These are phyloP conservation scores for Calonectria leucothoes DNA, from an alignment of 2,329 filamentous ascomycete genomes.

Conservation along the genomic window DNA sequence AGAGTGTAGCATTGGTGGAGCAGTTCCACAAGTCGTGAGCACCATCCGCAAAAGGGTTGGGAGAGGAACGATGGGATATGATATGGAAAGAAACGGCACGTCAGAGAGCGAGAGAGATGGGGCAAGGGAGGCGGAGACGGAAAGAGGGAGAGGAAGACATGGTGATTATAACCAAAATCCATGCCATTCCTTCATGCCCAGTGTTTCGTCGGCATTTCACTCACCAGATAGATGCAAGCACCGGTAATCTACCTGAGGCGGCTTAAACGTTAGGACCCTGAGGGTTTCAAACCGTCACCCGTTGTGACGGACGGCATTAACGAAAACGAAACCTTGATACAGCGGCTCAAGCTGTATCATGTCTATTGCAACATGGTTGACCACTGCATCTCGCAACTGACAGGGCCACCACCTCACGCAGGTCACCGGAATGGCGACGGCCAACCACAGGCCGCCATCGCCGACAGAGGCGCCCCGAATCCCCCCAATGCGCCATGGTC, in stretches of 20 bases:
- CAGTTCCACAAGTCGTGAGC: constrained; percentile 4
- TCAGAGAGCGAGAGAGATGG: neutral
- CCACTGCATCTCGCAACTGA: constrained; percentile 5
- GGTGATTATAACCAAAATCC: neutral
- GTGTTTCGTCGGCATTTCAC: neutral
- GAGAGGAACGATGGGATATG: neutral
- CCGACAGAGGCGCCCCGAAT: constrained; percentile 15
- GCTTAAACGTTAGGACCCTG: constrained; percentile 6
- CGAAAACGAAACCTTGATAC: constrained; percentile 8
- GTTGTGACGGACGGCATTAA: constrained; percentile 1
- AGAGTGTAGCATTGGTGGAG: neutral
- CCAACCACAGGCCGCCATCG: constrained; percentile 22
- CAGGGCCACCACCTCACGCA: constrained; percentile 23
- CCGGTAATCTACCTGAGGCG: neutral
- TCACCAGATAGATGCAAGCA: neutral
- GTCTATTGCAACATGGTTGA: constrained; percentile 13
- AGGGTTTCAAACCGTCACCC: constrained; percentile 7
- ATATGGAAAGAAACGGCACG: neutral
- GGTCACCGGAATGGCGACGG: constrained; percentile 26
- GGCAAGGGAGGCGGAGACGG: neutral
- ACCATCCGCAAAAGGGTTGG: neutral
- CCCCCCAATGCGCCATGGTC: constrained; percentile 39
- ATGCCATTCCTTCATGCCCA: neutral
- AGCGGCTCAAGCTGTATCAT: constrained; percentile 17
- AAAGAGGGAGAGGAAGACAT: neutral